These are phyloP conservation scores for Paecilomyces dactylethromorphus DNA, from an alignment of 2,329 filamentous ascomycete species.

Conservation along the genomic window DNA sequence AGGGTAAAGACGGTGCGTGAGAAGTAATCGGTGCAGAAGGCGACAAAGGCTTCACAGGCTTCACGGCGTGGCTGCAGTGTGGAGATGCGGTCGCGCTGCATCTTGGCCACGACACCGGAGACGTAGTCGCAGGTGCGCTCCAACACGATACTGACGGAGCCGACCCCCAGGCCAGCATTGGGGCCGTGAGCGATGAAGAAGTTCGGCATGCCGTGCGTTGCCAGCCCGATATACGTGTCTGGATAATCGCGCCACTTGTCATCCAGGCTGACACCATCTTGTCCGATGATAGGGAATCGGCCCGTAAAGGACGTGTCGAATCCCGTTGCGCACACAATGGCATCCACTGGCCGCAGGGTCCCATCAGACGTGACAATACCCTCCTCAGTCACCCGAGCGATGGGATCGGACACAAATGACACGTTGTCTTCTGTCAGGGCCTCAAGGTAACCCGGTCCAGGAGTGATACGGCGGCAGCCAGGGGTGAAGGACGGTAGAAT, in stretches of 20 bases:
- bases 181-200: neutral
- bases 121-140: neutral
- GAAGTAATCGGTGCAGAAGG: neutral
- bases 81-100: neutral
- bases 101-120: neutral
- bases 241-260: neutral
- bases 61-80: neutral
- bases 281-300: neutral
- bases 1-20: neutral
- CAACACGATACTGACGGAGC: neutral
- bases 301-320: constrained; percentile 16
- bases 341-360: constrained; percentile 13
- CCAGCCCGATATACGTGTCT: neutral
- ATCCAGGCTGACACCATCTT: neutral
- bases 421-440: constrained; percentile 17
- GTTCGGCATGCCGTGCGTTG: neutral
- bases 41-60: neutral
- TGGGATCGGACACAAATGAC: constrained; percentile 8
- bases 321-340: constrained; percentile 31
- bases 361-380: constrained; percentile 15
- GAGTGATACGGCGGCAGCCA: constrained; percentile 32
- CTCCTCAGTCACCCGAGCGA: constrained; percentile 10
- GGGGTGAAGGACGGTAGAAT: constrained; percentile 29
- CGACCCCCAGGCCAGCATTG: neutral
- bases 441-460: constrained; percentile 31